Evolutionary conservation across 495 filamentous ascomycete genomes (phyloP), one percentile per base, ranked within the genome.

Genomic region (Hypoxylon fragiforme): DNA sequence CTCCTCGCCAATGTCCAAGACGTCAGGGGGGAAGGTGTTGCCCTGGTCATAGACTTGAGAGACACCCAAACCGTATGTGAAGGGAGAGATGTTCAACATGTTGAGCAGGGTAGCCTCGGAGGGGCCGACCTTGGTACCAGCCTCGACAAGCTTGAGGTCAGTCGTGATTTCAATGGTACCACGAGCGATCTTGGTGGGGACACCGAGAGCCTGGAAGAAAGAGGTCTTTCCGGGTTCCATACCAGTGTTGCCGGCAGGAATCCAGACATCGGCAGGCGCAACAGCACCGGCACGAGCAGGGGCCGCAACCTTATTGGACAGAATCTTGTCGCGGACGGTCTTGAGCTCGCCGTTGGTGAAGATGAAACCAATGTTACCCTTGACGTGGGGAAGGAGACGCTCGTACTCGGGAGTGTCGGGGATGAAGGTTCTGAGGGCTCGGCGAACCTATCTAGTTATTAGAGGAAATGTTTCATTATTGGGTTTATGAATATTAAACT

Each of bases 221-320:
- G 94, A 96, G 65, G 94, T 99, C 87, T 99, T 99, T 78, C 94
- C 94, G 72, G 94, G 94, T 77, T 99, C 94, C 94, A 99, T 99
- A 81, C 94, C 94, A 60, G 95, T 99, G 84, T 96, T 98, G 77
- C 94, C 92, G 57, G 90, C 94, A 43, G 94, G 94, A 54, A 98
- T 77, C 79, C 79, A 97, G 62, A 86, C 92, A 71, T 99, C 94
- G 69, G 62, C 77, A 60, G 94, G 94, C 60, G 94, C 95, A 60
- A 97, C 68, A 59, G 95, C 94, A 85, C 94, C 94, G 65, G 94
- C 92, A 86, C 94, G 87, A 56, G 94, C 94, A 54, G 94, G 94
- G 62, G 94, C 94, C 62, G 92, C 92, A 67, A 99, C 91, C 81
- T 90, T 91, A 83, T 99, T 97, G 75, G 85, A 76, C 24, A 97